Percentiles rank a stretch among this genome's conserved stretches.
Evolutionary conservation across 768 basidiomycete genomes (phyloP).

Genomic region (Hypsizygus marmoreus): DNA sequence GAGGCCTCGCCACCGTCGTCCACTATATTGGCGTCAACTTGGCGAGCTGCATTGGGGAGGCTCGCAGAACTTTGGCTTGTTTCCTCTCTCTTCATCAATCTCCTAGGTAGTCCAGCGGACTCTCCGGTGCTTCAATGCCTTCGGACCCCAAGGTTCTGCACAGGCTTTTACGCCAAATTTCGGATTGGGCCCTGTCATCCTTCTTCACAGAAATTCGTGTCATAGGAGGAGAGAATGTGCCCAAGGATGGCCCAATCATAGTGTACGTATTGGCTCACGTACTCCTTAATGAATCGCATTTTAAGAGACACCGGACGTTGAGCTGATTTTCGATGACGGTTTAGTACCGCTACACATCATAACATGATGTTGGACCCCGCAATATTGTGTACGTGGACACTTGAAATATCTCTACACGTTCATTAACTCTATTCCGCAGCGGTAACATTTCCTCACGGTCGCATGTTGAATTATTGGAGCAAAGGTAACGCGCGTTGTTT

Average conservation of each 20-base stretch:
- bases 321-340: constrained; percentile 4
- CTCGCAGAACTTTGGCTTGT: too few species aligned
- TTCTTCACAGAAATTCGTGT: constrained; percentile 91
- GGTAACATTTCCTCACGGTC: constrained; percentile 76
- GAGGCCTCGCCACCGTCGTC: too few species aligned
- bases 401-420: background rate
- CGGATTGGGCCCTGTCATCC: constrained; percentile 73
- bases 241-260: constrained; percentile 85
- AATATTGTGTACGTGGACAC: constrained; percentile 58
- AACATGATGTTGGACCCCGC: constrained; percentile 96
- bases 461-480: constrained; percentile 91
- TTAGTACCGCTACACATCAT: constrained; percentile 82
- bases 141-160: constrained; percentile 56
- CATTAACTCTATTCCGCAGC: constrained; percentile 45
- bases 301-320: background rate
- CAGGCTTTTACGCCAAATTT: constrained; percentile 67
- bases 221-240: constrained; percentile 87
- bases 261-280: constrained; percentile 59
- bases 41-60: too few species aligned
- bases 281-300: background rate
- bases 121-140: constrained; percentile 19
- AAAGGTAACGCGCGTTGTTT: constrained; percentile 65
- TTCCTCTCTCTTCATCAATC: background rate
- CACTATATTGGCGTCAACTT: too few species aligned
- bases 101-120: background rate